A percentile compares a stretch with the other conserved stretches of the same genome.
These are phyloP conservation scores for Proliferodiscus dingleyae DNA, from an alignment of 2,329 filamentous ascomycete species.

Conservation along the genomic window DNA sequence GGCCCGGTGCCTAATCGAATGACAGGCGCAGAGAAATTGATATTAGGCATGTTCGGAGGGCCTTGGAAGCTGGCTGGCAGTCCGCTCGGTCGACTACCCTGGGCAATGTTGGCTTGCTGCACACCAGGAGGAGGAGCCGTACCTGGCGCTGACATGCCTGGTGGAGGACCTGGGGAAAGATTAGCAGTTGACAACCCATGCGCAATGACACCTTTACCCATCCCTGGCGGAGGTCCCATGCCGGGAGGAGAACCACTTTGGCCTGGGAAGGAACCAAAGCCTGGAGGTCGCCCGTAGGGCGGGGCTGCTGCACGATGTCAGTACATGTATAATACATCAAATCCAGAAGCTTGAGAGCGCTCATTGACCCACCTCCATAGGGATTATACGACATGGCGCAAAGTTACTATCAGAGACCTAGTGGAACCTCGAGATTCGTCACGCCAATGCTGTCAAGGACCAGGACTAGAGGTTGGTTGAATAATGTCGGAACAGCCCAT, in stretches of 20 bases:
- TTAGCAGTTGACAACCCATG: conserved; percentile 13
- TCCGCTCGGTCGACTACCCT: conserved; percentile 73
- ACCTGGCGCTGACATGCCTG: conserved; percentile 78
- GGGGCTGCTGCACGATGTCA: conserved; percentile 22
- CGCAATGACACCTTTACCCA: conserved; percentile 54
- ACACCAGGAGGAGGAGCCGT: conserved; percentile 74
- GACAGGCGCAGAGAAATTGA: conserved; percentile 96
- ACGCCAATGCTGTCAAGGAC: too few species aligned
- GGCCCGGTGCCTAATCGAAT: conserved; percentile 83
- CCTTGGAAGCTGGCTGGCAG: conserved; percentile 83
- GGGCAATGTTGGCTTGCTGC: conserved; percentile 66
- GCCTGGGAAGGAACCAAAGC: conserved; percentile 66
- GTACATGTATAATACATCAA: conserved; percentile 8
- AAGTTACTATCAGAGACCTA: neutral
- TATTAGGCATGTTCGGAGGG: conserved; percentile 88
- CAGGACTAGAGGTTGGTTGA: too few species aligned
- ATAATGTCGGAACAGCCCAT: conserved; percentile 9
- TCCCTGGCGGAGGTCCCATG: conserved; percentile 74
- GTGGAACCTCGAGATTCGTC: neutral
- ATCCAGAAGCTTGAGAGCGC: neutral
- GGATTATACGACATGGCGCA: conserved; percentile 33
- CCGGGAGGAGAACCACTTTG: conserved; percentile 52
- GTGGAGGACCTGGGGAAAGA: conserved; percentile 57
- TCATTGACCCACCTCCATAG: conserved; percentile 29
- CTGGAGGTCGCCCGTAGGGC: conserved; percentile 67